Evolutionary conservation across 1,284 basidiomycete genomes (phyloP), one percentile per base, ranked within the genome.

Genomic region (Hymenochaete sp.): DNA sequence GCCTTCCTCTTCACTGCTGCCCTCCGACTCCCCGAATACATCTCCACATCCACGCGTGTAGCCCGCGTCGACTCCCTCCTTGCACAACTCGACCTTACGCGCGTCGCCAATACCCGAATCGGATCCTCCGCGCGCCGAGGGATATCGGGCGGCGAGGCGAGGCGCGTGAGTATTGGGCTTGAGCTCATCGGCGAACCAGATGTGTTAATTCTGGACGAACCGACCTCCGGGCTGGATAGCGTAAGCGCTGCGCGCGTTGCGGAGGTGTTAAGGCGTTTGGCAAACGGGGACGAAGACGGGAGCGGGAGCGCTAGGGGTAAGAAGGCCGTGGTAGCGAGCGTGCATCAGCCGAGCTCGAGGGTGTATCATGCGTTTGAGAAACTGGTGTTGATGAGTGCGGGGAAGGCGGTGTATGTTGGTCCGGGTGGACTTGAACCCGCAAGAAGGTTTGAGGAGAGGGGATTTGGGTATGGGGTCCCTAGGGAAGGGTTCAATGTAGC

Each of bases 341-440:
- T 93, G 38, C 90, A 93, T 63, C 90, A 91, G 59, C 90, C 88
- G 3, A 82, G 79, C 51, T 92, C 88, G 4, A 83, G 82, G 49
- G 68, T 93, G 4, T 93, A 90, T 59, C 86, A 87, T 47, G 70
- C 79, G 1, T 95, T 95, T 60, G 83, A 90, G 59, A 75, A 79
- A 4, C 78, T 93, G 39, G 64, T 91, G 11, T 69, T 95, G 8
- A 76, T 95, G 25, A 71, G 88, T 6, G 28, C 28, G 10, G 89
- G 91, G 2, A 78, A 75, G 45, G 72, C 85, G n/a, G 61, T 93
- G 1, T 95, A 92, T 64, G 78, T 73, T 42, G 92, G 92, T 1
- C 68, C 75, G 0, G 89, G 88, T 0, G 74, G 75, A 0, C 73
- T 78, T 45, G 70, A 72, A 0, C 82, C 85, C 0, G 75, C 71